Conservation (phyloP, 495 filamentous ascomycete species). For the Lasiosphaeria hispida region DNA sequence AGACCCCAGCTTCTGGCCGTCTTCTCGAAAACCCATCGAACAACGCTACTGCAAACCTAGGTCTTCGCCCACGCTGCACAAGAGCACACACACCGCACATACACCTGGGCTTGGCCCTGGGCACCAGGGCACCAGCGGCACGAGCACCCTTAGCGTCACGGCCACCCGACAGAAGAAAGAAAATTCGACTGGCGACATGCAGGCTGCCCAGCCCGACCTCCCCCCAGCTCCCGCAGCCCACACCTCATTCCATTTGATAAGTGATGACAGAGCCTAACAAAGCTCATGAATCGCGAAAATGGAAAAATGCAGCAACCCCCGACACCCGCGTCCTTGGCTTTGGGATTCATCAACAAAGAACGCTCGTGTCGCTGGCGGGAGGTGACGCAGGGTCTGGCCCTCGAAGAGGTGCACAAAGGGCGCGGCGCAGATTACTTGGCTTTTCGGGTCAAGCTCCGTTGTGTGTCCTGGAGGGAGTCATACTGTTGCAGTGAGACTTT, state of each 20-base stretch:
- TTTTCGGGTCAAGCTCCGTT: too few relatives aligned
- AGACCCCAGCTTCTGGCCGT: constrained; percentile 30
- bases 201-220: background rate
- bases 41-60: constrained; percentile 23
- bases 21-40: constrained; percentile 41
- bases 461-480: too few relatives aligned
- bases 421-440: too few relatives aligned
- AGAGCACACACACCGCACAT: too few relatives aligned
- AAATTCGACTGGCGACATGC: background rate
- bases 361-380: background rate
- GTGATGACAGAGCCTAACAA: background rate
- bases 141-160: too few relatives aligned
- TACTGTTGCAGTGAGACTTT: too few relatives aligned
- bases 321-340: background rate
- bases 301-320: background rate
- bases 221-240: background rate
- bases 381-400: background rate
- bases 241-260: background rate
- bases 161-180: background rate
- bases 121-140: too few relatives aligned
- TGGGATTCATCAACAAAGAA: background rate
- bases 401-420: background rate
- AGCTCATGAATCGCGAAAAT: background rate
- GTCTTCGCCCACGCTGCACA: constrained; percentile 11
- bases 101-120: too few relatives aligned